Base-by-base conservation (phyloP, 1,284 basidiomycete genomes). In the Gomphus sp. region DNA sequence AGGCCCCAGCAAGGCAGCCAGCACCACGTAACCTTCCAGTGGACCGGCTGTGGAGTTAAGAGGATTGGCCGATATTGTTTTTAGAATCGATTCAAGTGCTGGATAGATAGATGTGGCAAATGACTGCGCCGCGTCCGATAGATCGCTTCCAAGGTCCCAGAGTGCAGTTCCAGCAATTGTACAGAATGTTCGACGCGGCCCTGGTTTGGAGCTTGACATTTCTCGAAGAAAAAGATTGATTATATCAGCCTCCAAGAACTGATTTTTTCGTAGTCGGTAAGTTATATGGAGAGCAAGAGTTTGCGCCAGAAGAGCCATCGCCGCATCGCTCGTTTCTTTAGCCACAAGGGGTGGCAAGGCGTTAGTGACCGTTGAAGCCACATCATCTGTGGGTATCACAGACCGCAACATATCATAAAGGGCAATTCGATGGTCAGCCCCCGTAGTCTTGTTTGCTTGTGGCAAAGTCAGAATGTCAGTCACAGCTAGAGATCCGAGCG, bases 341-440 rank as follows among this genome's bases (percentile, higher is more conserved):
- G 81, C 73, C 43, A 94, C 73, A 4, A 95, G 73, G 0, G 79
- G 73, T 0, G 80, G 76, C 0, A 83, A 70, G 0, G 78, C 75
- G 55, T 84, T 77, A 0, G 87, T 69, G 14, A 93, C 71, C 0
- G 73, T 67, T 2, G 69, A 58, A 0, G 91, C 91, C 1, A 81
- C 74, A 0, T 67, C 65, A 2, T 72, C 63, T 2, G 81, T 79
- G 1, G 85, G 77, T 1, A 75, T 71, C 4, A 95, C 63, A 39
- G 68, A 71, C 3, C 77, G 71, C 2, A 93, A 76, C 82, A 97
- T 91, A 8, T 80, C 79, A 71, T 91, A 93, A 10, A 98, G 74
- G 0, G 86, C 77, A 6, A 84, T 71, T n/a, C 93, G 85, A 68
- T 98, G 92, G 61, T 95, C 93, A 3, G 89, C 80, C 2, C 91